Conservation (phyloP, 2,329 filamentous ascomycete species). For the Penicillium thymicola region DNA sequence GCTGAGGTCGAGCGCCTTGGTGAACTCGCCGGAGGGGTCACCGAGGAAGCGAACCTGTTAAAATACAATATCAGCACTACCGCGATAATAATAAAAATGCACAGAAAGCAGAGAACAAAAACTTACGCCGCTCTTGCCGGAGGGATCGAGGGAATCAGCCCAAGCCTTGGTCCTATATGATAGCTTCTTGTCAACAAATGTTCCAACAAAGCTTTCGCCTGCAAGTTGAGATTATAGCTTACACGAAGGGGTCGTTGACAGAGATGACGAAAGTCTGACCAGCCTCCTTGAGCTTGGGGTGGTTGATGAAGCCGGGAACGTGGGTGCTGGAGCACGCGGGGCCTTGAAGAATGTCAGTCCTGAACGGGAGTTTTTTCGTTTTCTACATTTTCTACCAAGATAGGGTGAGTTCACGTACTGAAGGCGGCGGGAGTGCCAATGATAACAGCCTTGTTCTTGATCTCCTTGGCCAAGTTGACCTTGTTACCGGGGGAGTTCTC, state of each 20-base stretch:
- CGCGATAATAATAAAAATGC: not conserved
- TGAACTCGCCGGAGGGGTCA: conserved; percentile 76
- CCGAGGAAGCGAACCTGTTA: conserved; percentile 80
- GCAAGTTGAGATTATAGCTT: conserved; percentile 38
- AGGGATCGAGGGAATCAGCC: conserved; percentile 72
- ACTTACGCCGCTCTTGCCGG: conserved; percentile 71
- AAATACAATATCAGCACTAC: not conserved
- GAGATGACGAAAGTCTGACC: conserved; percentile 85
- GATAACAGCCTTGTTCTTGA: conserved; percentile 73
- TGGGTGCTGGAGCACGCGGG: conserved; percentile 67
- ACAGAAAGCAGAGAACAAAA: not conserved
- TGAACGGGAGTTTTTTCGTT: not conserved
- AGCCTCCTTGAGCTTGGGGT: conserved; percentile 71
- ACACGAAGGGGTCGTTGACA: conserved; percentile 96
- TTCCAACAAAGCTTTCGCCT: not conserved
- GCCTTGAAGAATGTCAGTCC: conserved; percentile 35
- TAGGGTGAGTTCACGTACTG: conserved; percentile 42
- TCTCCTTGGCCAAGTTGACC: conserved; percentile 78
- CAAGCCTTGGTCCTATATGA: conserved; percentile 78
- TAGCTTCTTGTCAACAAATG: conserved; percentile 6
- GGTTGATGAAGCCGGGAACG: conserved; percentile 81
- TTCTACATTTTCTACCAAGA: not conserved
- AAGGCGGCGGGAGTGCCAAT: conserved; percentile 83
- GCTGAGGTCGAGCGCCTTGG: conserved; percentile 74
- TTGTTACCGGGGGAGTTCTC: conserved; percentile 90